Conservation (phyloP, 1,284 basidiomycete species). For the Leccinum angustisporum region DNA sequence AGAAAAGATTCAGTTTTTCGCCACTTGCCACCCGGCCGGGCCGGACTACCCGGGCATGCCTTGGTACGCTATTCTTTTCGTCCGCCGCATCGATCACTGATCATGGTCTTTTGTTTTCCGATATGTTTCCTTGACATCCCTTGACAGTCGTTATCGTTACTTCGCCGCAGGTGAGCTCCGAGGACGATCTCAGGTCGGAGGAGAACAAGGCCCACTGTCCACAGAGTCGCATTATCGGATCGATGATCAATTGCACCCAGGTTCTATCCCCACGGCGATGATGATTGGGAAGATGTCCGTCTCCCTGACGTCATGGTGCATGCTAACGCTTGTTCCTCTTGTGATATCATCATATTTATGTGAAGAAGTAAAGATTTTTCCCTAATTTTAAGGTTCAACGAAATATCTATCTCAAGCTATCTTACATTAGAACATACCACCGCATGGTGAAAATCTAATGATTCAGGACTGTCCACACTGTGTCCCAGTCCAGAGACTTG, state of each 20-base stretch:
- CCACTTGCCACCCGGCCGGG: conserved; percentile 2
- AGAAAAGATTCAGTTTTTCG: conserved; percentile 3
- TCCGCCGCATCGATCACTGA: background rate
- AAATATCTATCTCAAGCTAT: background rate
- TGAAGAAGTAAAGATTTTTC: background rate
- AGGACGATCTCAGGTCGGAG: conserved; percentile 31
- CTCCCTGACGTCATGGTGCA: background rate
- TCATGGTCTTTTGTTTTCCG: background rate
- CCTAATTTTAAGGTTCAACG: background rate
- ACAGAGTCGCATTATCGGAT: conserved; percentile 4
- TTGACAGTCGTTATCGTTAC: conserved; percentile 31
- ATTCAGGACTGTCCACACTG: background rate
- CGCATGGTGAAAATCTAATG: background rate
- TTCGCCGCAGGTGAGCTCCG: conserved; percentile 30
- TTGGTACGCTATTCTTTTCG: conserved; percentile 2
- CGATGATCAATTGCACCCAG: background rate
- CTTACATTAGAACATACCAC: background rate
- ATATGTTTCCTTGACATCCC: conserved; percentile 16
- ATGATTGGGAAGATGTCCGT: conserved; percentile 10
- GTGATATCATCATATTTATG: background rate
- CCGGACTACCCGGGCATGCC: conserved; percentile 9
- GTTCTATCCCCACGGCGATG: conserved; percentile 3
- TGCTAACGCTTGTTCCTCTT: background rate
- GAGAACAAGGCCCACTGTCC: background rate
- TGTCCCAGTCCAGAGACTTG: background rate